phyloP scores from a whole-genome alignment of 1,284 basidiomycete species.

The Melampsora larici-populina region DNA sequence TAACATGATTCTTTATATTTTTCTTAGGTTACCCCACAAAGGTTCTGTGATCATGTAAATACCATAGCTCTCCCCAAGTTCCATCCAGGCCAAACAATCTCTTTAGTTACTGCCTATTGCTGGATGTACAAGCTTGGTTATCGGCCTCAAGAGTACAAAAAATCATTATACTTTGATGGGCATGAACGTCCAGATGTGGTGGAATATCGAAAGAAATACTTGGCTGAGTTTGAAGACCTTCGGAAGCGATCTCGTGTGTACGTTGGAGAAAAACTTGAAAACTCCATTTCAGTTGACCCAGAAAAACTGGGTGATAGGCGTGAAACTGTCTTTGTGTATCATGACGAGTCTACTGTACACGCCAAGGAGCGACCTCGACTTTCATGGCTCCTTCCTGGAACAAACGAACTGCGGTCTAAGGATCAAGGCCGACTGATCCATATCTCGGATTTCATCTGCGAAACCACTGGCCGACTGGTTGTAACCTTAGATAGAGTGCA shows the following conservation, averaged over 20 bases:
- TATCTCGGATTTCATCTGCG: slow-evolving; percentile 15
- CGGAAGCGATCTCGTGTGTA: slow-evolving; percentile 8
- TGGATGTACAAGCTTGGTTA: slow-evolving; percentile 22
- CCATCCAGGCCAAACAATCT: background rate
- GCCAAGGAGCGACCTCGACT: background rate
- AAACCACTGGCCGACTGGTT: slow-evolving; percentile 7
- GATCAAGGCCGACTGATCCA: slow-evolving; percentile 16
- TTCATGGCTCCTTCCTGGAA: slow-evolving; percentile 14
- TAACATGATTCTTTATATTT: background rate
- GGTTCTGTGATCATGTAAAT: background rate
- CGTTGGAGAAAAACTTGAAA: background rate
- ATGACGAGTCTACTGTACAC: slow-evolving; percentile 26
- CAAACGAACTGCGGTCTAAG: slow-evolving; percentile 11
- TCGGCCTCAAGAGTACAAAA: background rate
- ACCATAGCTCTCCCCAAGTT: slow-evolving; percentile 11
- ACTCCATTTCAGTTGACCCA: background rate
- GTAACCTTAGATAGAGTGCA: background rate
- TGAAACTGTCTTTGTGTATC: slow-evolving; percentile 19
- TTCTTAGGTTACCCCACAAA: slow-evolving; percentile 12
- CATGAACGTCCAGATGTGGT: slow-evolving; percentile 3
- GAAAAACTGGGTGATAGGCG: background rate
- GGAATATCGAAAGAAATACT: slow-evolving; percentile 26
- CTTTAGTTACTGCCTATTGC: background rate
- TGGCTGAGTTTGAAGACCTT: background rate
- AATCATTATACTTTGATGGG: slow-evolving; percentile 23